Conservation (phyloP, 768 basidiomycete species). For the Naematelia encephala region DNA sequence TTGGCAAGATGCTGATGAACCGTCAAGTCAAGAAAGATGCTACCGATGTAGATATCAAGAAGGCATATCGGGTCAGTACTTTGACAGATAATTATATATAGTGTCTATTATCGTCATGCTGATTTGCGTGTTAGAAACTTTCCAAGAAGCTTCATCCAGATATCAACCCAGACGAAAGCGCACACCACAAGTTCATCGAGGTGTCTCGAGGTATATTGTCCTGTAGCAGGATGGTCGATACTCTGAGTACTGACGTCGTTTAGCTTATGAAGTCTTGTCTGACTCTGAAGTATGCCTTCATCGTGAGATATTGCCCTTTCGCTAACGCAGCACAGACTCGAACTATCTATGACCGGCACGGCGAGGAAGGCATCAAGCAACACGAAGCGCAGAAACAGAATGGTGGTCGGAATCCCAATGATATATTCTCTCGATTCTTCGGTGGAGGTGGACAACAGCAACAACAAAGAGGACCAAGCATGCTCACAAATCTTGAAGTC, state of each 20-base stretch:
- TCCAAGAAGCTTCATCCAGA: conserved; percentile 90
- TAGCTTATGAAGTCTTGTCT: conserved; percentile 91
- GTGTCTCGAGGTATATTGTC: conserved; percentile 71
- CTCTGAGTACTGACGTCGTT: neutral
- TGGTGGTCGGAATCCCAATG: conserved; percentile 86
- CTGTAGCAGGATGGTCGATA: conserved; percentile 4
- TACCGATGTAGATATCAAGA: conserved; percentile 81
- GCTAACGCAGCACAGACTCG: conserved; percentile 65
- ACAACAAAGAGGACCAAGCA: conserved; percentile 50
- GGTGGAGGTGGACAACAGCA: conserved; percentile 56
- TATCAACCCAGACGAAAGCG: conserved; percentile 78
- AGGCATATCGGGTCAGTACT: conserved; percentile 67
- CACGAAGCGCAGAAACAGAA: conserved; percentile 62
- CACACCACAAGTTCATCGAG: conserved; percentile 83
- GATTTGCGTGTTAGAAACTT: conserved; percentile 54
- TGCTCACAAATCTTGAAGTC: conserved; percentile 61
- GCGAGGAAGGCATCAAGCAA: conserved; percentile 86
- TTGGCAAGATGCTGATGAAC: neutral
- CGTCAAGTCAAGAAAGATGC: conserved; percentile 66
- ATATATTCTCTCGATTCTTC: conserved; percentile 91
- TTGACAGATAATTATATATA: neutral
- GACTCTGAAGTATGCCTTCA: conserved; percentile 65
- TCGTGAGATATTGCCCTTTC: conserved; percentile 54
- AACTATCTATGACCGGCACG: conserved; percentile 87
- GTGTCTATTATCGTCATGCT: neutral